Conservation (phyloP, 192 early-diverging fungal genomes). For the Entomortierella lignicola region DNA sequence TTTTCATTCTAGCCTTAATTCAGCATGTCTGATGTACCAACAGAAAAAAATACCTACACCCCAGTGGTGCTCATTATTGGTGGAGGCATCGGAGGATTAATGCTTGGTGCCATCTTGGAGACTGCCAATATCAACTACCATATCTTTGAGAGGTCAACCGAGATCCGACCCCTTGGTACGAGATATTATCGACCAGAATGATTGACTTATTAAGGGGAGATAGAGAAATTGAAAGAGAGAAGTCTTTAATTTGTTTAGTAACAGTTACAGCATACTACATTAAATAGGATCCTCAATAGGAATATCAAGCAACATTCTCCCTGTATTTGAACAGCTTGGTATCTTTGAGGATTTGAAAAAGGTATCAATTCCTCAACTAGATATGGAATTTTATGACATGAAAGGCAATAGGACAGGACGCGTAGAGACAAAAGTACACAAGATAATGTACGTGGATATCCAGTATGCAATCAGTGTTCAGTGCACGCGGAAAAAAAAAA, state of each 20-base stretch:
- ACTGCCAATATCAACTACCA: too few relatives aligned
- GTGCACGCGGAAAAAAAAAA: too few relatives aligned
- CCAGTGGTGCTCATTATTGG: too few relatives aligned
- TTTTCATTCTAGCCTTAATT: too few relatives aligned
- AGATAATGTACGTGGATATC: background rate
- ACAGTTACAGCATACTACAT: background rate
- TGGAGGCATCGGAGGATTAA: too few relatives aligned
- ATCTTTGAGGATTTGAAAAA: background rate
- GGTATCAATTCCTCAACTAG: background rate
- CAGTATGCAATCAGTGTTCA: background rate
- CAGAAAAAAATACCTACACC: too few relatives aligned
- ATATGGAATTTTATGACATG: background rate
- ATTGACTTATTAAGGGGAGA: too few relatives aligned
- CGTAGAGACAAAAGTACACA: too few relatives aligned
- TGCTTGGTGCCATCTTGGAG: too few relatives aligned
- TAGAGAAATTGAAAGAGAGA: too few relatives aligned
- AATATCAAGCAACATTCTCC: background rate
- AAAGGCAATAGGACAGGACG: too few relatives aligned
- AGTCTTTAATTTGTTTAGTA: background rate
- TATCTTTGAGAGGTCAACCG: background rate
- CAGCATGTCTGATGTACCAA: too few relatives aligned
- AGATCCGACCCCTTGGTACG: slow-evolving; percentile 6
- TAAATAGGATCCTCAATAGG: background rate
- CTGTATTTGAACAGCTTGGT: slow-evolving; percentile 4
- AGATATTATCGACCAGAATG: background rate